These are phyloP conservation scores for Geotrichum siamense DNA, from an alignment of 1,139 yeast species.

Conservation along the genomic window DNA sequence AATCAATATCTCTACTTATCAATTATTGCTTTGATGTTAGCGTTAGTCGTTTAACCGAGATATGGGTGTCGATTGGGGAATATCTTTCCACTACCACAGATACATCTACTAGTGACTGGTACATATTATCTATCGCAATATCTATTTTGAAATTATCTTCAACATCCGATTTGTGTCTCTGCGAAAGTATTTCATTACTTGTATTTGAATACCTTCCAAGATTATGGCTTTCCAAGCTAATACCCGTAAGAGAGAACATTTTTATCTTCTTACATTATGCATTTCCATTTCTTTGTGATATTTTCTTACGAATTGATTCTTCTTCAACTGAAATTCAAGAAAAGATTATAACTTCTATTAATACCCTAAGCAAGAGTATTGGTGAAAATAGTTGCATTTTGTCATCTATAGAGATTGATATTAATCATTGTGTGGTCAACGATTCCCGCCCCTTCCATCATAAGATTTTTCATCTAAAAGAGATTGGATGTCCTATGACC, in stretches of 20 bases:
- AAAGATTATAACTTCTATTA: background rate
- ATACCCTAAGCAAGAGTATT: background rate
- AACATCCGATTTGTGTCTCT: constrained; percentile 6
- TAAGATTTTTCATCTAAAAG: constrained; percentile 9
- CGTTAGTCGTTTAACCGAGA: constrained; percentile 6
- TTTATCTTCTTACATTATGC: constrained; percentile 11
- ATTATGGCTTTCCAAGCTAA: constrained; percentile 8
- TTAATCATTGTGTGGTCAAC: background rate
- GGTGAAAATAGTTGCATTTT: background rate
- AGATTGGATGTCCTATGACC: constrained; percentile 5
- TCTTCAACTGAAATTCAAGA: constrained; percentile 11
- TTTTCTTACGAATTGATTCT: constrained; percentile 8
- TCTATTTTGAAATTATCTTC: constrained; percentile 3
- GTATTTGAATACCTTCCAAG: constrained; percentile 9
- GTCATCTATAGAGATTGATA: constrained; percentile 11
- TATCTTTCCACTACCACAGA: constrained; percentile 11
- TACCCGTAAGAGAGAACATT: constrained; percentile 6
- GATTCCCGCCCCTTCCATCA: constrained; percentile 5
- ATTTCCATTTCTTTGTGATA: constrained; percentile 9
- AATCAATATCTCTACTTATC: constrained; percentile 5
- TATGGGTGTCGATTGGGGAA: constrained; percentile 12
- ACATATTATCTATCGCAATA: constrained; percentile 9
- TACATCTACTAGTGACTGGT: constrained; percentile 6
- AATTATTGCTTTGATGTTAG: constrained; percentile 6
- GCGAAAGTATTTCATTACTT: constrained; percentile 8